Percentiles rank a stretch among this genome's conserved stretches.
These are phyloP conservation scores for Sistotremastrum suecicum DNA, from an alignment of 768 basidiomycete species.

Conservation along the genomic window DNA sequence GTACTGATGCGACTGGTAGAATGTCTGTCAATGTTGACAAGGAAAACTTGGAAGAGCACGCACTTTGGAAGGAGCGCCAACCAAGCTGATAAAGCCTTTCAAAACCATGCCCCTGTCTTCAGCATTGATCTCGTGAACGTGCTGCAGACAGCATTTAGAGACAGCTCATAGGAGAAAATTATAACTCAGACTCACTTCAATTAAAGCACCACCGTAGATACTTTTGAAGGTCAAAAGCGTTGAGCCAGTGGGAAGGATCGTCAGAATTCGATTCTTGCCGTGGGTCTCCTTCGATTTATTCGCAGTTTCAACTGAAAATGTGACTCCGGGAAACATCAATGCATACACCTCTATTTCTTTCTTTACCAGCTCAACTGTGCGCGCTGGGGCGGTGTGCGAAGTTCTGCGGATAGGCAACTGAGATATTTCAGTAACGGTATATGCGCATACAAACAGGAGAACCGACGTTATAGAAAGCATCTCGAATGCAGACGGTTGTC, in stretches of 20 bases:
- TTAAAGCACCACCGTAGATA: conserved; percentile 58
- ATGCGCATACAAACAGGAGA: background rate
- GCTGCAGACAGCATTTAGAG: conserved; percentile 25
- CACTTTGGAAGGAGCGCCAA: conserved; percentile 64
- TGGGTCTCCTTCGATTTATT: conserved; percentile 22
- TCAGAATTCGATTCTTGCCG: conserved; percentile 33
- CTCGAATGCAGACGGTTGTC: conserved; percentile 72
- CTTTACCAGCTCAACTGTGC: conserved; percentile 53
- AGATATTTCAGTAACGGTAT: background rate
- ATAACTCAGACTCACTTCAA: conserved; percentile 33
- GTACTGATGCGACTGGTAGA: conserved; percentile 63
- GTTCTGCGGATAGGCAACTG: conserved; percentile 73
- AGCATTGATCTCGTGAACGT: conserved; percentile 49
- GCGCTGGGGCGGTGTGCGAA: conserved; percentile 45
- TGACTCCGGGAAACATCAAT: conserved; percentile 54
- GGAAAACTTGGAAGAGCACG: conserved; percentile 7
- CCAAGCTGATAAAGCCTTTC: conserved; percentile 76
- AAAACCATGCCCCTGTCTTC: conserved; percentile 37
- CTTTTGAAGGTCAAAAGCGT: conserved; percentile 55
- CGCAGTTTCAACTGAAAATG: conserved; percentile 53
- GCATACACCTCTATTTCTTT: conserved; percentile 62
- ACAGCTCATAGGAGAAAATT: background rate
- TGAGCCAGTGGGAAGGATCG: conserved; percentile 53
- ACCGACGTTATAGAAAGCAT: conserved; percentile 80
- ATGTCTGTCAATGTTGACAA: conserved; percentile 8